These are phyloP conservation scores for Fistulinella staudtii DNA, from an alignment of 1,284 basidiomycete species.

Conservation along the genomic window DNA sequence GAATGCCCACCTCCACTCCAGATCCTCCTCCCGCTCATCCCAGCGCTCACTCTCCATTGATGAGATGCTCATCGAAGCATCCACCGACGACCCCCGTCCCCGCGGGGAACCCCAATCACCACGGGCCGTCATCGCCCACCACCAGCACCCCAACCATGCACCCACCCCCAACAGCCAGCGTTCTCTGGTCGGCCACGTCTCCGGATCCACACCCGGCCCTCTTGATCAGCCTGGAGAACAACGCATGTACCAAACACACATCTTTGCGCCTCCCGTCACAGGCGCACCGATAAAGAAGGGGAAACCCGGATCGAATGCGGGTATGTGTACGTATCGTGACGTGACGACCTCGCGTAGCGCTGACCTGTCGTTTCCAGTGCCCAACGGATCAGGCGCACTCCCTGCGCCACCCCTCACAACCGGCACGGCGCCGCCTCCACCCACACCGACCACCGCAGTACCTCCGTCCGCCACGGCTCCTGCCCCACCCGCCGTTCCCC, in stretches of 20 bases:
- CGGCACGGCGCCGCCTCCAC: conserved; percentile 10
- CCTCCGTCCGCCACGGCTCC: conserved; percentile 11
- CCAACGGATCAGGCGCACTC: conserved; percentile 23
- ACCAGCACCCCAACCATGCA: conserved; percentile 28
- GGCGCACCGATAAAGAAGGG: conserved; percentile 63
- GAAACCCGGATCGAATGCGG: conserved; percentile 37
- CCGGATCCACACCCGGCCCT: conserved; percentile 26
- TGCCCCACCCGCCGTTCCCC: not conserved
- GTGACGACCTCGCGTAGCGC: conserved; percentile 9
- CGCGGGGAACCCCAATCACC: conserved; percentile 32
- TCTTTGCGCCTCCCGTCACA: conserved; percentile 64
- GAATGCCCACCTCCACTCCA: conserved; percentile 17
- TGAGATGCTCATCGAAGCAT: conserved; percentile 60
- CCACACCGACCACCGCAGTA: conserved; percentile 12
- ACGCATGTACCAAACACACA: conserved; percentile 57
- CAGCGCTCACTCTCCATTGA: conserved; percentile 45
- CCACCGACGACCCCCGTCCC: conserved; percentile 34
- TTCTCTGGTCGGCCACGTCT: conserved; percentile 16
- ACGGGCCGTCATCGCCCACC: conserved; percentile 30
- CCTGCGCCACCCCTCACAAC: conserved; percentile 21
- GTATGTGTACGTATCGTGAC: conserved; percentile 19
- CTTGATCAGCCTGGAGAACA: conserved; percentile 38
- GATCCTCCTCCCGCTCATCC: conserved; percentile 34
- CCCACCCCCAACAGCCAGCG: conserved; percentile 18
- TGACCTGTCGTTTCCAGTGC: conserved; percentile 15